phyloP scores from a whole-genome alignment of 148 eudicot genomes.

The Amaranthus cruentus region DNA sequence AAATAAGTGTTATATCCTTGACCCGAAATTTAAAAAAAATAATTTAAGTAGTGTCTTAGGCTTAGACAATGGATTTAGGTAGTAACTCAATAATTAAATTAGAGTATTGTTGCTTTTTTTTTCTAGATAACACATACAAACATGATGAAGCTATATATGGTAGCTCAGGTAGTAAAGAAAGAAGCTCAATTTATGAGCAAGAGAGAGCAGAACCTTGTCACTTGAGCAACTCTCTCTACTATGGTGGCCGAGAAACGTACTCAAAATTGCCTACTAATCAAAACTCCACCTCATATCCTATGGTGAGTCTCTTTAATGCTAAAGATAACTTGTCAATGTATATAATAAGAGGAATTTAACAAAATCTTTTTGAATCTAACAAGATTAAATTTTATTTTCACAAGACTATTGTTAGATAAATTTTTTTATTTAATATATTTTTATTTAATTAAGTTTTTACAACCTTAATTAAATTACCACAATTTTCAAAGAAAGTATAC shows the following conservation, averaged over 20 bases:
- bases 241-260: conserved; percentile 83
- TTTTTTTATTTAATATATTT: no score
- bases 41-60: no score
- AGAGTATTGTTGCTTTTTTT: conserved; percentile 6
- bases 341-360: background rate
- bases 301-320: conserved; percentile 35
- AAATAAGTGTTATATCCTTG: no score
- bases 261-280: conserved; percentile 29
- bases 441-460: no score
- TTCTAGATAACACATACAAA: conserved; percentile 27
- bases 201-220: conserved; percentile 55
- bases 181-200: conserved; percentile 36
- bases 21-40: no score
- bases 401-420: no score
- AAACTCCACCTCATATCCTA: conserved; percentile 29
- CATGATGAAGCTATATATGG: conserved; percentile 13
- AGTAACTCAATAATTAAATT: no score
- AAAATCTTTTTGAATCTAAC: background rate
- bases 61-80: no score
- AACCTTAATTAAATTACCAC: no score
- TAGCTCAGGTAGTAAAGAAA: conserved; percentile 24
- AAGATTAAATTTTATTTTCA: no score
- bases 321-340: background rate
- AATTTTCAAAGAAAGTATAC: no score
- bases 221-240: conserved; percentile 83